Percentiles rank a stretch among this genome's conserved stretches.
Evolutionary conservation across 2,329 filamentous ascomycete genomes (phyloP).

Genomic region (Periconia sp.): DNA sequence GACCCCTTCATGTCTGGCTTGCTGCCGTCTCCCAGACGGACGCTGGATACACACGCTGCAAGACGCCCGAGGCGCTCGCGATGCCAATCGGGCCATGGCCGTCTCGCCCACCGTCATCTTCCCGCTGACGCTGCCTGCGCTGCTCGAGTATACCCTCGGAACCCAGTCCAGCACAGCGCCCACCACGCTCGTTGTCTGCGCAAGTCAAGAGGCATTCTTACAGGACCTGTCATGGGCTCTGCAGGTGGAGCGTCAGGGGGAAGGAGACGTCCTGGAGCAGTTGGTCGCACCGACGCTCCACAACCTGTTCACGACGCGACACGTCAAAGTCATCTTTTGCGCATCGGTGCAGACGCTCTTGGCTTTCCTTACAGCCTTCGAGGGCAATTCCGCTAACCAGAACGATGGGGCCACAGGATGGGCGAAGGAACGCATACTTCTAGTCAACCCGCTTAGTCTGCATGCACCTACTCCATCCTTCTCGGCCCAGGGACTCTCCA

Average conservation of each 20-base stretch:
- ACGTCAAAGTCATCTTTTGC: conserved; percentile 74
- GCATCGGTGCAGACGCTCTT: conserved; percentile 79
- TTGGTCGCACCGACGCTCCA: conserved; percentile 71
- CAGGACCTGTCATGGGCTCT: conserved; percentile 61
- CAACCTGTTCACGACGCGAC: conserved; percentile 70
- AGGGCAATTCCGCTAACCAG: neutral
- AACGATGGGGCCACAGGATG: conserved; percentile 16
- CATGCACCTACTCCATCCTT: conserved; percentile 75
- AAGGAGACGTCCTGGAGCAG: conserved; percentile 22
- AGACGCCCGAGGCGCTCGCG: neutral
- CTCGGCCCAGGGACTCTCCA: conserved; percentile 74
- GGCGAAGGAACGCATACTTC: conserved; percentile 54
- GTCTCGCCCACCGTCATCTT: conserved; percentile 46
- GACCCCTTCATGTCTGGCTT: too few species aligned
- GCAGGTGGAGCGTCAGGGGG: conserved; percentile 19
- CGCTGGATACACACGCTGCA: neutral
- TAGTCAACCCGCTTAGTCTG: conserved; percentile 69
- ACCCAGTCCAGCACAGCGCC: conserved; percentile 56
- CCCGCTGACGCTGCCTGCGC: conserved; percentile 48
- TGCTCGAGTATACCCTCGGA: conserved; percentile 70
- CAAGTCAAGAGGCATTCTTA: conserved; percentile 69
- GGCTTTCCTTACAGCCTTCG: conserved; percentile 71
- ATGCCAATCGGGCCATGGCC: conserved; percentile 18
- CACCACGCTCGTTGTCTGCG: conserved; percentile 75
- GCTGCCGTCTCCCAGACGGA: neutral